Evolutionary conservation across 371 early-diverging fungal genomes (phyloP).

Genomic region (Rhizopus sp.): DNA sequence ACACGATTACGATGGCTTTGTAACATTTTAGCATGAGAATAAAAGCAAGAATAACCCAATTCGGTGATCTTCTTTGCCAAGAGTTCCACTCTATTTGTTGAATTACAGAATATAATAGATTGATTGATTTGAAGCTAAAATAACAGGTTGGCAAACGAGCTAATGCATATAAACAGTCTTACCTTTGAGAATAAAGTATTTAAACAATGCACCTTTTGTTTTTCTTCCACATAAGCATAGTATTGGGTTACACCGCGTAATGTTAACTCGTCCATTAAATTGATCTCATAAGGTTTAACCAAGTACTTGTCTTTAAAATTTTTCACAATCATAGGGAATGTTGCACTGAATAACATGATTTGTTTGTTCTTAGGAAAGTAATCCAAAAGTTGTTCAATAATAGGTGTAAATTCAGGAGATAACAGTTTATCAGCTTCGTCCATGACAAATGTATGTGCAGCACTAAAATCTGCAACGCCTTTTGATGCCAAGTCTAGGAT

Average conservation of each 20-base stretch:
- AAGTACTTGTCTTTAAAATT: conserved; percentile 93
- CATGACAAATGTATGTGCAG: conserved; percentile 90
- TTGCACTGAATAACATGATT: conserved; percentile 96
- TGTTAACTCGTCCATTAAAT: conserved; percentile 98
- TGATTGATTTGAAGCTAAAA: conserved; percentile 93
- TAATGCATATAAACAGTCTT: conserved; percentile 2
- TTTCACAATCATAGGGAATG: conserved; percentile 97
- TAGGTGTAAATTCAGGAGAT: conserved; percentile 93
- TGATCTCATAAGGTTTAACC: conserved; percentile 94
- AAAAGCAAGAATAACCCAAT: conserved; percentile 97
- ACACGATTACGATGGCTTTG: conserved; percentile 97
- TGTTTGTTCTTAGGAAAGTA: conserved; percentile 86
- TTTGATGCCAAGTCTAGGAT: conserved; percentile 94
- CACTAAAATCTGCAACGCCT: conserved; percentile 83
- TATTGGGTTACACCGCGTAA: conserved; percentile 97
- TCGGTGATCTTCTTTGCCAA: conserved; percentile 98
- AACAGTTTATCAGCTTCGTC: conserved; percentile 99
- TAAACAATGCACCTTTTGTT: conserved; percentile 96
- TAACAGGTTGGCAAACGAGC: not conserved
- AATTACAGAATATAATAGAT: conserved; percentile 99
- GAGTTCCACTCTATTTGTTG: conserved; percentile 94
- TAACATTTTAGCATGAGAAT: conserved; percentile 96
- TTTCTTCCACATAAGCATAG: conserved; percentile 97
- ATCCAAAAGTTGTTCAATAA: conserved; percentile 89
- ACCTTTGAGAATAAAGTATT: conserved; percentile 95